Evolutionary conservation across 2,329 filamentous ascomycete genomes (phyloP), one percentile per base, ranked within the genome.

Genomic region (Penicillium expansum): DNA sequence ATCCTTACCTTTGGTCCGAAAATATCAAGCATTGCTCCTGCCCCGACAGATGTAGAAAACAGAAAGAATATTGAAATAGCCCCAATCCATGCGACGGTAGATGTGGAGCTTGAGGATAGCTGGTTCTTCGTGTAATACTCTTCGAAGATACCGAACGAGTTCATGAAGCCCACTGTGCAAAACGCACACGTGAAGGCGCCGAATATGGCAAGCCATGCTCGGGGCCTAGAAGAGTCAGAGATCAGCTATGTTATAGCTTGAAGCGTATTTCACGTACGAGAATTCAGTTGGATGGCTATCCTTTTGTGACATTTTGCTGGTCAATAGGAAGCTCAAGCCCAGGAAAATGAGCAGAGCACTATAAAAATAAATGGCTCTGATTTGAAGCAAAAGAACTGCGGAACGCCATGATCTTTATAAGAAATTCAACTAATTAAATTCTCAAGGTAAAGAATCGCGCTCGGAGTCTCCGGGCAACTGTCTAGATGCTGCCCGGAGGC

Each of bases 91-190:
- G 69, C 67, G 18, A 75, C 70, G 1, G 66, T 69, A 1, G 69
- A 73, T 35, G 66, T 59, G 0, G 67, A 67, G 33, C 66, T 56
- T 16, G 63, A 43, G 1, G 64, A 58, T 3, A 74, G 60, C 24
- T 72, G 61, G 1, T 61, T 52, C 11, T 56, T 52, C 2, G 59
- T 50, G 39, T 75, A 75, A 56, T 72, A 72, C 29, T 68, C 65
- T 55, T 75, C 55, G 48, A 75, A 75, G 0, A 74, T 57, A 4
- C 72, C 72, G 38, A 75, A 76, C 0, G 72, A 68, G 56, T 75
- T 75, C 27, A 73, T 52, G 38, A 76, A 76, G 1, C 74, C 74
- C 1, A 74, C 71, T 0, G 71, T 73, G 57, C 73, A 75, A 53
- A 76, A 76, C 0, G 69, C 41, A 9, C 64, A 65, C 1, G 65